Evolutionary conservation across 2,329 filamentous ascomycete species (phyloP), one percentile per base, ranked within the genome.

Genomic region (Leptodontidium sp.): DNA sequence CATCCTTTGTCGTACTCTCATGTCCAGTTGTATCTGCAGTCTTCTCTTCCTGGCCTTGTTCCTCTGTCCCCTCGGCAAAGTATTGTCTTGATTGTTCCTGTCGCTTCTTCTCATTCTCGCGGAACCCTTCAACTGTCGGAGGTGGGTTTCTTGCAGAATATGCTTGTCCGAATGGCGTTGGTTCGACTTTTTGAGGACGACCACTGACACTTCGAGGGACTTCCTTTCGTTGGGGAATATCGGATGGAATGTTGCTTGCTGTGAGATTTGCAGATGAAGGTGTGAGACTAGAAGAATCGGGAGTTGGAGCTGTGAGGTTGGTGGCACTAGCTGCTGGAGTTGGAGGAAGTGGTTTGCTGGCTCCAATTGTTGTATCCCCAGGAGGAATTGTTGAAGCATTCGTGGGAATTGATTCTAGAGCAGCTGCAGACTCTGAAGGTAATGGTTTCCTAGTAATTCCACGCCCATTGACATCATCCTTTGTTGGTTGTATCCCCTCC

Each of bases 91-190:
- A 73, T 47, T 68, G 64, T 50, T 70, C 69, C 8, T 71, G 69
- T 14, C 69, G 61, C 29, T 65, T 50, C 47, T 57, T 58, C 40
- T 71, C 62, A 12, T 68, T 64, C 38, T 67, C 58, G 12, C 65
- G 68, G 35, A 75, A 71, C 35, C 17, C 63, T 66, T 75, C 70
- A 4, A 75, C 71, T 32, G 74, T 75, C 15, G 74, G 74, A 45
- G 72, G 68, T 9, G 74, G 73, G 57, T 75, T 75, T 21, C 68
- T 29, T 35, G 70, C 72, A 2, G 73, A 75, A 35, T 75, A 75
- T 24, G 70, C 66, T 57, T 70, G 68, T 4, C 70, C 69, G 38
- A 61, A 73, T 29, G 66, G 61, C n/a, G 68, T 73, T 40, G 69
- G 69, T 6, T 71, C 71, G 9, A 68, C 66, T 43, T 61, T 62